Percentiles rank a stretch among this genome's conserved stretches.
Evolutionary conservation across 2,329 filamentous ascomycete species (phyloP).

Genomic region (Aspergillus amoenus): DNA sequence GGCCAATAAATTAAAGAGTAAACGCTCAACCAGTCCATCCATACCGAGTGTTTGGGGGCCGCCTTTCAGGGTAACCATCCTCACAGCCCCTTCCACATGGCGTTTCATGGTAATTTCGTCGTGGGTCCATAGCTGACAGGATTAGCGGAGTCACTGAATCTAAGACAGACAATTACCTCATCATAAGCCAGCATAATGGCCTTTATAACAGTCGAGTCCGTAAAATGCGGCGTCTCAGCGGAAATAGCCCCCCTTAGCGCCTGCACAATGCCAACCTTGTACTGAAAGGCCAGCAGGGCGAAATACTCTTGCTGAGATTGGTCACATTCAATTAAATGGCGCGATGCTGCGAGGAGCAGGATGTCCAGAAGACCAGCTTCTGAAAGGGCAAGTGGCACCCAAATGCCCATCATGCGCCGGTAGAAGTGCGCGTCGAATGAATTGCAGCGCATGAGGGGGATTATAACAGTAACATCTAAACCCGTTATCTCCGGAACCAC

Average conservation of each 20-base stretch:
- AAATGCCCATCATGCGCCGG: conserved; percentile 2
- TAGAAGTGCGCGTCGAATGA: neutral
- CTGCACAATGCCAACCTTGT: conserved; percentile 6
- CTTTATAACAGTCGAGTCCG: conserved; percentile 17
- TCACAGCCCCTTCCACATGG: conserved; percentile 6
- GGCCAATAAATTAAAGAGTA: conserved; percentile 7
- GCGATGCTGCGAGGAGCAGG: conserved; percentile 17
- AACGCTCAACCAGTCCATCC: conserved; percentile 5
- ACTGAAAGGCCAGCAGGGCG: neutral
- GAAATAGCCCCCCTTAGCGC: conserved; percentile 3
- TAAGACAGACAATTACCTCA: conserved; percentile 8
- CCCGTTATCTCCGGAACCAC: neutral
- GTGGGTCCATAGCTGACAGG: neutral
- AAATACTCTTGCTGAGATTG: neutral
- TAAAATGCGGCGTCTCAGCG: conserved; percentile 12
- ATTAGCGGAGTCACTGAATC: neutral
- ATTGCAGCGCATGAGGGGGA: conserved; percentile 12
- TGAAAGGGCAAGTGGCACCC: conserved; percentile 15
- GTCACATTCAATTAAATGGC: conserved; percentile 13
- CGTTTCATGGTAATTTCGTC: conserved; percentile 4
- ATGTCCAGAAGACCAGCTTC: conserved; percentile 17
- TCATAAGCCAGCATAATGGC: conserved; percentile 25
- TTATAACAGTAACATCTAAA: neutral
- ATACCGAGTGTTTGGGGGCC: conserved; percentile 8
- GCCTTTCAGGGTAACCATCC: conserved; percentile 8